phyloP scores from a whole-genome alignment of 2,329 filamentous ascomycete genomes.

The Fusarium sororula region DNA sequence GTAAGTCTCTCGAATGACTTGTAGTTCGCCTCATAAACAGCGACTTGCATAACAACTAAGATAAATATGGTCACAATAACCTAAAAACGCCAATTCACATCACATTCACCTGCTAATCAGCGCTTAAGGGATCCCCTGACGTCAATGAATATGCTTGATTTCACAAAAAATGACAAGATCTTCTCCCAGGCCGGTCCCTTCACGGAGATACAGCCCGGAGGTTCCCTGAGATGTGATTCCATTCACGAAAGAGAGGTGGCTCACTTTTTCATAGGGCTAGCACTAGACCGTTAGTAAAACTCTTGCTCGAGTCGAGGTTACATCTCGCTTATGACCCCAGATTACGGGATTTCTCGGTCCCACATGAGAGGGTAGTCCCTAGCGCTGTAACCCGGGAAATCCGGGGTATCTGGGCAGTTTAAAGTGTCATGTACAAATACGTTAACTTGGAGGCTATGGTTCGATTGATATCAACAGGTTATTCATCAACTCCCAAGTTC shows the following conservation, averaged over 20 bases:
- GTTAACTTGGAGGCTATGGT: accelerated
- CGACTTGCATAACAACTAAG: background rate
- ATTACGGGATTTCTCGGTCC: background rate
- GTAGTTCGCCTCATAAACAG: background rate
- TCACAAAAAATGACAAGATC: background rate
- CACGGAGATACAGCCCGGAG: background rate
- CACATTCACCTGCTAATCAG: background rate
- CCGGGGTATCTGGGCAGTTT: background rate
- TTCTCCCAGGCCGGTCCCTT: background rate
- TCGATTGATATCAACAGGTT: accelerated
- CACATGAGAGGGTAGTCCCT: background rate
- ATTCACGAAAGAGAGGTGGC: background rate
- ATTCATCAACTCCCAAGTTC: too few relatives aligned
- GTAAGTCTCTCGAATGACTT: background rate
- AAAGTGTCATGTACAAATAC: background rate
- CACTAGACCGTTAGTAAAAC: background rate
- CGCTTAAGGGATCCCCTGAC: background rate
- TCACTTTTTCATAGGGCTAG: accelerated
- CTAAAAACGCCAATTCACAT: accelerated
- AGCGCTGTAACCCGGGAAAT: background rate
- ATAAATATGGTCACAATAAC: background rate
- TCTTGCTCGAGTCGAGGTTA: background rate
- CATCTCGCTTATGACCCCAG: background rate
- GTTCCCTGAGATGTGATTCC: background rate
- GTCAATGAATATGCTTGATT: background rate